Conservation (phyloP, 2,329 filamentous ascomycete species). For the Claviceps pazoutovae region DNA sequence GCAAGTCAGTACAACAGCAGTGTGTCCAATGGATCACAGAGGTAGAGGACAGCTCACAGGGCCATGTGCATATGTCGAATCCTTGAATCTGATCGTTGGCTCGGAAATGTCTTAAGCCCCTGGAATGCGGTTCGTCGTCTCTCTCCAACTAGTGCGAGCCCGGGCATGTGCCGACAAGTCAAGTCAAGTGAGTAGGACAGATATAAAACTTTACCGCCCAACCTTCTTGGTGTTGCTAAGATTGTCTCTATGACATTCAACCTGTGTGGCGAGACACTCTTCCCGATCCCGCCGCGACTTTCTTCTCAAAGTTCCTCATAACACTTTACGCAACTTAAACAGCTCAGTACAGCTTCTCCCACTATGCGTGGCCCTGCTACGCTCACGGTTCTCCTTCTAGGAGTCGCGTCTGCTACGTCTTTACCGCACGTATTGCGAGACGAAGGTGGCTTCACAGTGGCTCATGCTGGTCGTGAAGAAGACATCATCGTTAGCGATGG, state of each 20-base stretch:
- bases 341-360: not conserved
- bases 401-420: slow-evolving; percentile 9
- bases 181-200: not conserved
- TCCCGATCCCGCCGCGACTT: not conserved
- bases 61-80: too few species aligned
- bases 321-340: not conserved
- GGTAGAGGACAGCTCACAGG: too few species aligned
- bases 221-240: not conserved
- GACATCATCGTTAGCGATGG: slow-evolving; percentile 22
- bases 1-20: too few species aligned
- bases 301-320: not conserved
- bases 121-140: slow-evolving; percentile 1
- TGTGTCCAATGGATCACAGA: too few species aligned
- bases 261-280: not conserved
- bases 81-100: too few species aligned
- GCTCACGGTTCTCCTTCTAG: slow-evolving; percentile 11
- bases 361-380: slow-evolving; percentile 1
- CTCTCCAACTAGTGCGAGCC: not conserved
- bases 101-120: not conserved
- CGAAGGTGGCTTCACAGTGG: slow-evolving; percentile 17
- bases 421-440: not conserved
- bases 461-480: slow-evolving; percentile 15
- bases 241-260: not conserved
- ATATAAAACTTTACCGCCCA: not conserved
- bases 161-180: not conserved